phyloP scores from a whole-genome alignment of 441 rosid genomes.

The Theobroma grandiflorum region DNA sequence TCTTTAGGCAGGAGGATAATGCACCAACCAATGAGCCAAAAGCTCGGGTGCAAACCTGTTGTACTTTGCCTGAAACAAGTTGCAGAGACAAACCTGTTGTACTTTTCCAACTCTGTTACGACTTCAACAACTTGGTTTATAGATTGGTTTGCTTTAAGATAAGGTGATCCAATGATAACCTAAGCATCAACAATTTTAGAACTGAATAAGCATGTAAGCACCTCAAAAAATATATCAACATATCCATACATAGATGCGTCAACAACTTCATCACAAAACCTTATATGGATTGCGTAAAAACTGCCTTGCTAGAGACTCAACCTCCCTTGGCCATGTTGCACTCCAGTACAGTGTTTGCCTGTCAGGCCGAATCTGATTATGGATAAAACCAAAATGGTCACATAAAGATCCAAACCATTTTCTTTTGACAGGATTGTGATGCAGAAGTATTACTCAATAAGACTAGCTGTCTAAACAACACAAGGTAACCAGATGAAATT shows the following conservation, averaged over 20 bases:
- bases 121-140: slow-evolving; percentile 92
- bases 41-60: no score
- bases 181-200: slow-evolving; percentile 41
- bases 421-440: slow-evolving; percentile 4
- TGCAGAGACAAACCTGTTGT: slow-evolving; percentile 69
- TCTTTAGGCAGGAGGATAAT: no score
- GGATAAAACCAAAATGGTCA: slow-evolving; percentile 13
- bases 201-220: slow-evolving; percentile 15
- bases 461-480: not conserved
- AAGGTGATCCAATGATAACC: slow-evolving; percentile 90
- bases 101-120: slow-evolving; percentile 81
- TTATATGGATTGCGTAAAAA: slow-evolving; percentile 87
- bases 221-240: slow-evolving; percentile 1
- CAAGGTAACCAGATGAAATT: not conserved
- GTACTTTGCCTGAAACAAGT: slow-evolving; percentile 12
- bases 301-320: slow-evolving; percentile 89
- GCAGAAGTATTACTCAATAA: not conserved
- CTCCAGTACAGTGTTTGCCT: slow-evolving; percentile 98
- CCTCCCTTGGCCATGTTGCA: slow-evolving; percentile 99
- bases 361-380: slow-evolving; percentile 88
- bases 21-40: no score
- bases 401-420: slow-evolving; percentile 10
- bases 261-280: slow-evolving; percentile 46
- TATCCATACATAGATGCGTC: not conserved
- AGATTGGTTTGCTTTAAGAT: slow-evolving; percentile 94